A percentile compares a stretch with the other conserved stretches of the same genome.
Conservation (phyloP, 306 rosid species). For the Fagus crenata region DNA sequence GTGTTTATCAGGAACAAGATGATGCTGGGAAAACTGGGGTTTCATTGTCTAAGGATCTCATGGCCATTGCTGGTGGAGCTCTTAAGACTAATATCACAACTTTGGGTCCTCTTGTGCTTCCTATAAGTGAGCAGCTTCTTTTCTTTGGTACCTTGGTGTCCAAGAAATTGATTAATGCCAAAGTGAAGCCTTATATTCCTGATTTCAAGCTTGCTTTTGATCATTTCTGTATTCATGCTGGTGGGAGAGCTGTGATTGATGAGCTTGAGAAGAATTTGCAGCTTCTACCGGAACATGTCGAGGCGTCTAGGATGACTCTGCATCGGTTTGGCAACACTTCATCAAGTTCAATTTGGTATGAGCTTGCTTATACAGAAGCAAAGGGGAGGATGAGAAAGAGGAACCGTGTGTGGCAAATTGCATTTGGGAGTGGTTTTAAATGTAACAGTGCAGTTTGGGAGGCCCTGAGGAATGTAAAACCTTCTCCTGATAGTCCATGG, state of each 20-base stretch:
- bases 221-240: slow-evolving; percentile 73
- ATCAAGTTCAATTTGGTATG: slow-evolving; percentile 72
- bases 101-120: slow-evolving; percentile 59
- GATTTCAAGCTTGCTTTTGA: slow-evolving; percentile 69
- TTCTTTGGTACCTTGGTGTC: slow-evolving; percentile 43
- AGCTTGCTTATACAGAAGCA: slow-evolving; percentile 63
- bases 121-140: slow-evolving; percentile 59
- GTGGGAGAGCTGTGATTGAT: slow-evolving; percentile 68
- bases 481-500: slow-evolving; percentile 59
- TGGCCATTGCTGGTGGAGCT: slow-evolving; percentile 68
- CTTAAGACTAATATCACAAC: slow-evolving; percentile 60
- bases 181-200: slow-evolving; percentile 52
- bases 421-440: slow-evolving; percentile 69
- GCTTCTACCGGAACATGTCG: slow-evolving; percentile 53
- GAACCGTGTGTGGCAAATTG: slow-evolving; percentile 66
- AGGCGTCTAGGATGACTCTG: slow-evolving; percentile 70
- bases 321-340: slow-evolving; percentile 73
- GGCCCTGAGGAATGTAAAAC: slow-evolving; percentile 54
- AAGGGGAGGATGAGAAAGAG: slow-evolving; percentile 53
- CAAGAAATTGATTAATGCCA: slow-evolving; percentile 42
- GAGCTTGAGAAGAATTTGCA: slow-evolving; percentile 72
- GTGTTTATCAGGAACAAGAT: slow-evolving; percentile 60
- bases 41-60: slow-evolving; percentile 57
- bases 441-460: slow-evolving; percentile 78
- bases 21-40: slow-evolving; percentile 60